Evolutionary conservation across 164 flowering plant species (phyloP), one percentile per base, ranked within the genome.

Genomic region (Annona cherimola): DNA sequence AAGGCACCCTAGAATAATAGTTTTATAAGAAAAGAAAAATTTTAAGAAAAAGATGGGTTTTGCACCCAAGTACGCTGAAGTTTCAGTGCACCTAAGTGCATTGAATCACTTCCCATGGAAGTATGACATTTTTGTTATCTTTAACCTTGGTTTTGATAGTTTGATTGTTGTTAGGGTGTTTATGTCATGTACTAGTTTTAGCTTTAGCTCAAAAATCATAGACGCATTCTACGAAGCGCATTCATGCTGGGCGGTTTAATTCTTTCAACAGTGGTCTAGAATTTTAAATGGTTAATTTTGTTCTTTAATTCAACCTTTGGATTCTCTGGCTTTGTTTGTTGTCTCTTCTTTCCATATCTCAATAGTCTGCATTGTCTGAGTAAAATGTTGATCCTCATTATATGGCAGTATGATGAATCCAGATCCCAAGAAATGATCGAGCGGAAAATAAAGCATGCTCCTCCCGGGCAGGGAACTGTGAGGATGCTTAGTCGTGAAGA

Each of bases 401-500:
- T 50, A 19, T 55, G 66, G 77, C 84, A 94, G 97, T 75, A 80
- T 74, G 94, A 90, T 79, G 96, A 92, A 0, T 81, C 90, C 9
- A 86, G 61, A 64, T 81, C 90, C 64, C 92, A 94, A 78, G 96
- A 94, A 76, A 77, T 76, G 85, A 83, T 90, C 69, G 98, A 94
- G 79, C 83, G 86, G 45, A 89, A 88, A 78, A 94, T 94, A 79
- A 79, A 76, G 77, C 83, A 92, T 77, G 93, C 94, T 68, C 97
- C 97, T 68, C 71, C 85, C 66, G 98, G 84, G 67, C 87, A 83
- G 74, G 98, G 98, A 65, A 83, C 92, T 0, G 89, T 90, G n/a
- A 89, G 96, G 86, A 92, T 92, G 97, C 87, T 94, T 12, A 84
- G 79, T 69, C 93, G 85, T 66, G 97, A 94, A 77, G 98, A 94